Evolutionary conservation across 352 stramenopile genomes (phyloP), one percentile per base, ranked within the genome.

Genomic region (Pythium inflatum): DNA sequence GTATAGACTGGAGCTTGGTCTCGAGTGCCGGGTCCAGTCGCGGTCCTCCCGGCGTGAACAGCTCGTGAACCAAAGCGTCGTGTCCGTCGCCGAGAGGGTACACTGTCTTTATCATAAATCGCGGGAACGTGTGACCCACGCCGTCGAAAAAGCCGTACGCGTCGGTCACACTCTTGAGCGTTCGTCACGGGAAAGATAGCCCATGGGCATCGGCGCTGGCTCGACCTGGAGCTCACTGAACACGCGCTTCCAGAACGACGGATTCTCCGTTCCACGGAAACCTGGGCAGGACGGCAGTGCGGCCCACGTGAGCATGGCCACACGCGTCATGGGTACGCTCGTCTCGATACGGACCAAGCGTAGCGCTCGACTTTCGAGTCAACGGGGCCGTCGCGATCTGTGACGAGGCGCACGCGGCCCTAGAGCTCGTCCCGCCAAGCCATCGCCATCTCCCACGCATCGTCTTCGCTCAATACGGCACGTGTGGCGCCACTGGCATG

Each of bases 311-410:
- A 60, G 31, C 28, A 46, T 36, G 8, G 24, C 30, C 5, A 31
- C 51, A 7, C 27, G 27, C 30, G 49, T 25, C 28, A 27, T 13
- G 25, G n/a, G n/a, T n/a, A n/a, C n/a, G n/a, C n/a, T n/a, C n/a
- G n/a, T n/a, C n/a, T 57, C 49, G 49, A 57, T 57, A 3, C 30
- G 49, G 9, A 57, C 49, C 49, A 57, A 25, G 49, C 24, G 28
- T 57, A 57, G 28, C 28, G 9, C 25, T 57, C 27, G 14, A 14
- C 9, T 14, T 41, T 57, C 12, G 18, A 33, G 25, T 22, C 25
- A 8, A 40, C 30, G 5, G 25, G 49, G 5, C 49, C 28, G 27
- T 57, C 49, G 27, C 30, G 25, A 28, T 40, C 49, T 3, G 40
- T 13, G 3, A 22, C 30, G 25, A 57, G 27, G 5, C 30, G 8